These are phyloP conservation scores for Vairimorpha ceranae DNA, from an alignment of 371 early-diverging fungal species.

Conservation along the genomic window DNA sequence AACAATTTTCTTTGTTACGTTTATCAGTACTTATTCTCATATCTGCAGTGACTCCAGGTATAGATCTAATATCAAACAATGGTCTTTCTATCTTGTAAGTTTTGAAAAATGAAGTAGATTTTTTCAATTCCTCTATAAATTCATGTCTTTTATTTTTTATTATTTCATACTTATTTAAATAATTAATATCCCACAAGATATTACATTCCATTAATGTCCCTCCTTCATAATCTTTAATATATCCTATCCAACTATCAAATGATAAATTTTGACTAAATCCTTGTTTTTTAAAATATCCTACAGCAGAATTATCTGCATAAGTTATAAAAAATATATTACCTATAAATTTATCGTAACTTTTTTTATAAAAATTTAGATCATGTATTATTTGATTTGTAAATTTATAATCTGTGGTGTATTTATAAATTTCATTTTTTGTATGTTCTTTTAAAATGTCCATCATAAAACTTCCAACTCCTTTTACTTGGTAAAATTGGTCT, in stretches of 20 bases:
- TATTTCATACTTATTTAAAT: slow-evolving; percentile 48
- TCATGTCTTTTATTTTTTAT: slow-evolving; percentile 37
- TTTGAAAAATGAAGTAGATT: slow-evolving; percentile 35
- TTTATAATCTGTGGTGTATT: not conserved
- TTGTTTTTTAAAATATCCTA: slow-evolving; percentile 96
- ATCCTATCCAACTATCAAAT: slow-evolving; percentile 89
- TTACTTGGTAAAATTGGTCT: slow-evolving; percentile 81
- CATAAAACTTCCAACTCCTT: slow-evolving; percentile 65
- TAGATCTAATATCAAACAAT: not conserved
- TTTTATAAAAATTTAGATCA: not conserved
- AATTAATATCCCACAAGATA: slow-evolving; percentile 58
- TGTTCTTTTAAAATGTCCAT: slow-evolving; percentile 61
- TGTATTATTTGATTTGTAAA: not conserved
- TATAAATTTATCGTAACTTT: slow-evolving; percentile 50
- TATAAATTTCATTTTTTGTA: slow-evolving; percentile 46
- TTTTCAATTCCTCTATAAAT: slow-evolving; percentile 45
- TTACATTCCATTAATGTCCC: slow-evolving; percentile 80
- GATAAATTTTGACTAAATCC: slow-evolving; percentile 90
- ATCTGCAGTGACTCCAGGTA: not conserved
- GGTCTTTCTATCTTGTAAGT: not conserved
- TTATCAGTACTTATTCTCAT: not conserved
- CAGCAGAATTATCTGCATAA: slow-evolving; percentile 98
- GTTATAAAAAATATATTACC: slow-evolving; percentile 84
- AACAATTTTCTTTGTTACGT: slow-evolving; percentile 41
- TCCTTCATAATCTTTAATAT: slow-evolving; percentile 99